Conservation (phyloP, 257 asterid species). For the Ophiorrhiza pumila region DNA sequence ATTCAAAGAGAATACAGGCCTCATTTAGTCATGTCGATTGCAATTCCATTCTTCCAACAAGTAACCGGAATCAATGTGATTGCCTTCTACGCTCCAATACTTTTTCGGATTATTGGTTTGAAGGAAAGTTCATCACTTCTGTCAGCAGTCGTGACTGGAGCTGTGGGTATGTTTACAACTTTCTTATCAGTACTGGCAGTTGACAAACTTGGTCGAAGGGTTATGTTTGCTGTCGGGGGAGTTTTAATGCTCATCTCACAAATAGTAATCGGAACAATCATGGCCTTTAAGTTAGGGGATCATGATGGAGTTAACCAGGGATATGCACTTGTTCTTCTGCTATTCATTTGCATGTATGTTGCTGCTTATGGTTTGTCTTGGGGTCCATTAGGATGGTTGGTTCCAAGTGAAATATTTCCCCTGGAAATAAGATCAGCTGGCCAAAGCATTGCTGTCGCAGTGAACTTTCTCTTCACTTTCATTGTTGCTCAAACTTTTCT, state of each 20-base stretch:
- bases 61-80: slow-evolving; percentile 78
- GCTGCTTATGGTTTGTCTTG: slow-evolving; percentile 74
- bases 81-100: slow-evolving; percentile 74
- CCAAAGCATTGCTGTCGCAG: slow-evolving; percentile 62
- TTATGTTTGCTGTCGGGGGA: slow-evolving; percentile 46
- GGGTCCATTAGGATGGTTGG: slow-evolving; percentile 84
- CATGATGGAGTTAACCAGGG: slow-evolving; percentile 47
- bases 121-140: slow-evolving; percentile 71
- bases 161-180: slow-evolving; percentile 45
- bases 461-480: slow-evolving; percentile 54
- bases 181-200: slow-evolving; percentile 46
- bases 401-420: slow-evolving; percentile 76
- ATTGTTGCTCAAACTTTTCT: slow-evolving; percentile 58
- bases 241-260: slow-evolving; percentile 49
- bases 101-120: slow-evolving; percentile 62
- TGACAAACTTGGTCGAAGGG: slow-evolving; percentile 59
- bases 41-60: slow-evolving; percentile 83
- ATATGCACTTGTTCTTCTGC: slow-evolving; percentile 40
- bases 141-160: slow-evolving; percentile 61
- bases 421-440: slow-evolving; percentile 69
- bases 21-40: slow-evolving; percentile 66
- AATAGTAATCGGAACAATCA: slow-evolving; percentile 43
- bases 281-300: slow-evolving; percentile 59
- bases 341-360: slow-evolving; percentile 49
- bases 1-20: slow-evolving; percentile 50